phyloP scores from a whole-genome alignment of 139 green algal species.

The Tetradesmus obliquus region DNA sequence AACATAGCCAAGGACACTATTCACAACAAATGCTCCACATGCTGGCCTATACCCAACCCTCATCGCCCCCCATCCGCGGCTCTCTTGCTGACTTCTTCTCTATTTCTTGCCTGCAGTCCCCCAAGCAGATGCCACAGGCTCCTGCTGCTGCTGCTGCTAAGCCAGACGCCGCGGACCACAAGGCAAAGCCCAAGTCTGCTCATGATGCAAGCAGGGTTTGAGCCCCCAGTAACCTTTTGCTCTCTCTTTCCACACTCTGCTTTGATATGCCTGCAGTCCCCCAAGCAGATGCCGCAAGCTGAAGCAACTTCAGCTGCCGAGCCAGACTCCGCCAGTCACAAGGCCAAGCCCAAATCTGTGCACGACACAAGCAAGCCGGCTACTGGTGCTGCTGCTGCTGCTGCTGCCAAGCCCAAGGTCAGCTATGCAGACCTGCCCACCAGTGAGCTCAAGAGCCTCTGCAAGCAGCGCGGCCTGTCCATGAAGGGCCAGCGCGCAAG shows the following conservation, averaged over 20 bases:
- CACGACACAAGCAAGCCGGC: too few relatives aligned
- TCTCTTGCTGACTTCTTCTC: too few relatives aligned
- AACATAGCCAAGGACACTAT: too few relatives aligned
- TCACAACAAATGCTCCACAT: too few relatives aligned
- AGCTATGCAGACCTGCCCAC: not conserved
- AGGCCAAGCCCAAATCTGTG: not conserved
- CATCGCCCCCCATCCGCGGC: too few relatives aligned
- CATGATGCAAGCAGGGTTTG: too few relatives aligned
- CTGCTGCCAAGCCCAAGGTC: not conserved
- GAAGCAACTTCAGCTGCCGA: not conserved
- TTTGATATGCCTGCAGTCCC: not conserved
- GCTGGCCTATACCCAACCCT: too few relatives aligned
- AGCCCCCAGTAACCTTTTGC: too few relatives aligned
- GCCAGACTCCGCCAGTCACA: not conserved
- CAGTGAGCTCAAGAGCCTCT: slow-evolving; percentile 15
- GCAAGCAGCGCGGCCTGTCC: slow-evolving; percentile 11
- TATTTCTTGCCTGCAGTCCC: not conserved
- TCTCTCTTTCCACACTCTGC: not conserved
- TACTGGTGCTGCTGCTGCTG: not conserved
- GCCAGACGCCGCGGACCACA: not conserved
- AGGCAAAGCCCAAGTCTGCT: not conserved
- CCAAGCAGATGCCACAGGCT: not conserved
- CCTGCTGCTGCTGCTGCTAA: not conserved
- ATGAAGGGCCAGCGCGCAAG: not conserved
- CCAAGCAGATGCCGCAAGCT: not conserved